Percentiles rank a stretch among this genome's conserved stretches.
These are phyloP conservation scores for Asterionellopsis glacialis DNA, from an alignment of 108 stramenopile genomes.

Conservation along the genomic window DNA sequence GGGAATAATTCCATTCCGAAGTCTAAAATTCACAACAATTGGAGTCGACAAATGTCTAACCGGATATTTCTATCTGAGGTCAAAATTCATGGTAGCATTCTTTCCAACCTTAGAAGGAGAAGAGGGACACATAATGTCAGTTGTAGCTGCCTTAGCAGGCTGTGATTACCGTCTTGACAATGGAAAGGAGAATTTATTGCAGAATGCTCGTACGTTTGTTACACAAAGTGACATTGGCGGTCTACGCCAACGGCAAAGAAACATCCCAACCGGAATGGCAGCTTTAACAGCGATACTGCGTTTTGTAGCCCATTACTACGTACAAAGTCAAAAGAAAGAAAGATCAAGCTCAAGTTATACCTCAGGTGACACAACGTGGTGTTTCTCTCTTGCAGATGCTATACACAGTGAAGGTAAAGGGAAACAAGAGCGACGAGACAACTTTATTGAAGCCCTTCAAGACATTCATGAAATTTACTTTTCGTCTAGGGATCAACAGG, in stretches of 20 bases:
- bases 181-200: neutral
- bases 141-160: conserved; percentile 23
- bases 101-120: neutral
- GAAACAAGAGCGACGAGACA: neutral
- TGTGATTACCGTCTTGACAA: conserved; percentile 15
- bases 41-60: conserved; percentile 1
- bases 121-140: neutral
- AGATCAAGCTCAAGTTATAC: neutral
- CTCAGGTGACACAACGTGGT: neutral
- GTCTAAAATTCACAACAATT: conserved; percentile 4
- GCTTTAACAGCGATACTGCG: conserved; percentile 15
- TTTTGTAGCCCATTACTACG: conserved; percentile 10
- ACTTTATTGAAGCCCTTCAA: neutral
- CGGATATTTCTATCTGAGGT: conserved; percentile 10
- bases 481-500: neutral
- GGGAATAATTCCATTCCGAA: conserved; percentile 16
- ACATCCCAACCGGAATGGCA: conserved; percentile 1
- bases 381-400: too few relatives aligned
- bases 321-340: neutral
- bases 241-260: conserved; percentile 5
- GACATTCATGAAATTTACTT: neutral
- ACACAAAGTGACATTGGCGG: conserved; percentile 14
- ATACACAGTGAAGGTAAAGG: neutral
- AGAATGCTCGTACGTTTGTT: neutral
- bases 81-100: conserved; percentile 13